These are phyloP conservation scores for Chloropicon primus DNA, from an alignment of 139 green algal genomes.

Conservation along the genomic window DNA sequence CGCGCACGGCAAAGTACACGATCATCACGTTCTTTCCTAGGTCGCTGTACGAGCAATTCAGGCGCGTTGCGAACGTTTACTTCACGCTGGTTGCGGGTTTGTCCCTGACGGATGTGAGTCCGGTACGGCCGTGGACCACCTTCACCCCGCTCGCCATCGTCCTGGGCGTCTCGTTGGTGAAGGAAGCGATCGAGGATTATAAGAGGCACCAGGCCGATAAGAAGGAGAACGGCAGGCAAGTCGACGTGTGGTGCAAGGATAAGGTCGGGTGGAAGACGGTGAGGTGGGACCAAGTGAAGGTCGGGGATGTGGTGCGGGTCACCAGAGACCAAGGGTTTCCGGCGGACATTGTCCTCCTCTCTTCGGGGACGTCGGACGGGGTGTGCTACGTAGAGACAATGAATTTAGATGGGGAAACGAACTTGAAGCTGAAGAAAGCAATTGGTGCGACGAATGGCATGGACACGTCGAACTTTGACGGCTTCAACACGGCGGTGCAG, in stretches of 20 bases:
- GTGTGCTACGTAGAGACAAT: constrained; percentile 79
- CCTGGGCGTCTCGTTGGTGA: constrained; percentile 62
- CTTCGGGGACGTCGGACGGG: constrained; percentile 38
- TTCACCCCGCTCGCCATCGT: constrained; percentile 68
- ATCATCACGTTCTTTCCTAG: not conserved
- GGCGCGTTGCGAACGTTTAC: constrained; percentile 62
- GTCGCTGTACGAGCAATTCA: constrained; percentile 44
- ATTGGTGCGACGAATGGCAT: not conserved
- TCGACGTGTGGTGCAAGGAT: not conserved
- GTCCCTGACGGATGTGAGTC: constrained; percentile 28
- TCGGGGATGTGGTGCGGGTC: constrained; percentile 48
- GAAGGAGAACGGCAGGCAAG: constrained; percentile 19
- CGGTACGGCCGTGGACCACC: constrained; percentile 19
- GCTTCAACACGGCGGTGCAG: not conserved
- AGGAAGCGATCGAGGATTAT: constrained; percentile 49
- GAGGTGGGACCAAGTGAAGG: constrained; percentile 41
- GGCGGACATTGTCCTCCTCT: constrained; percentile 65
- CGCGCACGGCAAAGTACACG: not conserved
- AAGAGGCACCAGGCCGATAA: constrained; percentile 37
- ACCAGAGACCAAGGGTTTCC: constrained; percentile 41
- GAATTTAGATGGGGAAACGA: constrained; percentile 57
- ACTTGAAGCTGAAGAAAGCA: constrained; percentile 22
- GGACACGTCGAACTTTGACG: not conserved
- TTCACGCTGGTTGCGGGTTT: constrained; percentile 54
- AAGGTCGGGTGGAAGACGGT: not conserved